Evolutionary conservation across 2,329 filamentous ascomycete species (phyloP).

Genomic region (Claviceps pusilla): DNA sequence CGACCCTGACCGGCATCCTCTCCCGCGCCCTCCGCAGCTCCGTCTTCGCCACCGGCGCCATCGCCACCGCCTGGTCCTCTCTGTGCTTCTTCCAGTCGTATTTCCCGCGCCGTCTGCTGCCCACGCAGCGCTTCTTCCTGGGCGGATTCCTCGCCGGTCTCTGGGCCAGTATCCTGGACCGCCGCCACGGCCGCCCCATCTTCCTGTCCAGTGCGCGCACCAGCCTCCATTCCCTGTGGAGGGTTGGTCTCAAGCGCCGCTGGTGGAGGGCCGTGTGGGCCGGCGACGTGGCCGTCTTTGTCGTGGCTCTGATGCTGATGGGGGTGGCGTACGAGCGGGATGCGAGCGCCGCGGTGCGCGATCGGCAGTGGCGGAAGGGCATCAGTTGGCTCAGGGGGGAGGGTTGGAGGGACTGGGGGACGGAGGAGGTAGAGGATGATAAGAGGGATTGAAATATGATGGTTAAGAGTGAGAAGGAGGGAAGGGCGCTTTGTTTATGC

Average conservation of each 20-base stretch:
- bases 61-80: constrained; percentile 75
- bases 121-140: constrained; percentile 78
- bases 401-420: constrained; percentile 54
- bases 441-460: background rate
- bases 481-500: too few relatives aligned
- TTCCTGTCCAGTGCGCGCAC: constrained; percentile 67
- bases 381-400: constrained; percentile 62
- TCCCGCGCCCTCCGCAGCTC: constrained; percentile 58
- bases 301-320: constrained; percentile 60
- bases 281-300: constrained; percentile 75
- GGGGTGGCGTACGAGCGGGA: constrained; percentile 64
- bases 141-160: constrained; percentile 74
- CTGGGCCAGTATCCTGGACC: constrained; percentile 61
- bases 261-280: constrained; percentile 75
- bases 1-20: constrained; percentile 50
- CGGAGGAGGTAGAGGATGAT: constrained; percentile 27
- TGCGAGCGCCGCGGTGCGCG: constrained; percentile 47
- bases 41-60: constrained; percentile 60
- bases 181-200: constrained; percentile 45
- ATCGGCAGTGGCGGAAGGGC: constrained; percentile 52
- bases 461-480: background rate
- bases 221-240: constrained; percentile 77
- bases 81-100: constrained; percentile 78
- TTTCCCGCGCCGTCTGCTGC: constrained; percentile 58
- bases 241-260: constrained; percentile 78